Percentiles rank a stretch among this genome's conserved stretches.
Evolutionary conservation across 1,284 basidiomycete genomes (phyloP).

Genomic region (Marasmius oreades): DNA sequence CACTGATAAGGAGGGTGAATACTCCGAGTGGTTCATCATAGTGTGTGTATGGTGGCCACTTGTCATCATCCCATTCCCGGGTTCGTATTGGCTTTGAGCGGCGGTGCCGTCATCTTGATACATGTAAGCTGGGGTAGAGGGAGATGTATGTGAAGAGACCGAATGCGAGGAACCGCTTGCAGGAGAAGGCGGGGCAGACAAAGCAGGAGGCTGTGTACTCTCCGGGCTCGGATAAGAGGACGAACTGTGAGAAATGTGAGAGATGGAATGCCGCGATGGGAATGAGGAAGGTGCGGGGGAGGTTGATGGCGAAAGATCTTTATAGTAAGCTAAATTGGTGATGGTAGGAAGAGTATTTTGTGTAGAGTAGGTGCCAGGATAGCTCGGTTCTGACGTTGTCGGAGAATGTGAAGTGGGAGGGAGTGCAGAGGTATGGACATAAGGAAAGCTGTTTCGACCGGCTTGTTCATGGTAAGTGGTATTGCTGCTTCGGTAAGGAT

Average conservation of each 20-base stretch:
- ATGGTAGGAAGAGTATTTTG: constrained; percentile 25
- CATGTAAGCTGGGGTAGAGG: constrained; percentile 46
- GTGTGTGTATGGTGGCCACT: constrained; percentile 25
- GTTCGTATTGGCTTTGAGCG: constrained; percentile 27
- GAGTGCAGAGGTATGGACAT: constrained; percentile 40
- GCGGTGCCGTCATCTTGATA: constrained; percentile 38
- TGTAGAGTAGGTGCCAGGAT: constrained; percentile 26
- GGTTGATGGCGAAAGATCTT: constrained; percentile 25
- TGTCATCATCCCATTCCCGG: constrained; percentile 13
- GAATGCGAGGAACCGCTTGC: constrained; percentile 35
- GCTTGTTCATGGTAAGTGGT: constrained; percentile 46
- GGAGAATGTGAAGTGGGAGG: constrained; percentile 25
- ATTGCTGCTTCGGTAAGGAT: constrained; percentile 34
- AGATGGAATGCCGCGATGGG: constrained; percentile 40
- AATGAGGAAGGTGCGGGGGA: constrained; percentile 29
- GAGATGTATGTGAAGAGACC: constrained; percentile 48
- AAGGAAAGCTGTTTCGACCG: constrained; percentile 37
- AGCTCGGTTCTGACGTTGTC: constrained; percentile 26
- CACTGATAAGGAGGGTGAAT: constrained; percentile 27
- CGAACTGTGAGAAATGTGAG: constrained; percentile 41
- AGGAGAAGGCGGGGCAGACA: constrained; percentile 32
- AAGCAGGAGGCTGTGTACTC: constrained; percentile 17
- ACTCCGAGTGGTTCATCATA: constrained; percentile 10
- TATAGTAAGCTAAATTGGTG: constrained; percentile 18
- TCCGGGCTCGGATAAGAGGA: constrained; percentile 14